These are phyloP conservation scores for Apiospora saccharicola DNA, from an alignment of 2,329 filamentous ascomycete species.

Conservation along the genomic window DNA sequence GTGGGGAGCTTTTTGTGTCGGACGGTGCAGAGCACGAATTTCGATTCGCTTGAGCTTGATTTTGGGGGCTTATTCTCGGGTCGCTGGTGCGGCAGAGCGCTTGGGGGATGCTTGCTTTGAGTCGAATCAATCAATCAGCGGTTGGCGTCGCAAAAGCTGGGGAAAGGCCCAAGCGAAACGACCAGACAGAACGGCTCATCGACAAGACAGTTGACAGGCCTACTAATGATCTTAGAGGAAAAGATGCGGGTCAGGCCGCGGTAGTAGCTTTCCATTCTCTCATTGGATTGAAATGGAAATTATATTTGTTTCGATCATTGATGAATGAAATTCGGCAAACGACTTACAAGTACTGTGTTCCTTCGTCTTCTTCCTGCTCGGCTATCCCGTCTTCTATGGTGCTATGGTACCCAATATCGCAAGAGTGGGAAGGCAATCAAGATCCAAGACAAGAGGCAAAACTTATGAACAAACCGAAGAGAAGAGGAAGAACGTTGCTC, in stretches of 20 bases:
- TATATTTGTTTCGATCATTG: neutral
- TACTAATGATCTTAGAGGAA: conserved; percentile 8
- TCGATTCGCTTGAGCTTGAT: conserved; percentile 18
- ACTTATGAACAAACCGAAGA: neutral
- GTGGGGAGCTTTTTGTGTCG: conserved; percentile 2
- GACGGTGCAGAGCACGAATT: neutral
- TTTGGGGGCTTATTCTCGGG: conserved; percentile 3
- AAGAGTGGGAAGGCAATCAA: neutral
- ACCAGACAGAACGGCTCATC: conserved; percentile 19
- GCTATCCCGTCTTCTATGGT: conserved; percentile 10
- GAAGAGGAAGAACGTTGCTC: neutral
- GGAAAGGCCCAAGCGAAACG: conserved; percentile 7
- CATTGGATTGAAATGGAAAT: conserved; percentile 20
- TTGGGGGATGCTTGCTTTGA: conserved; percentile 12
- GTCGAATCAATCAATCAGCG: conserved; percentile 2
- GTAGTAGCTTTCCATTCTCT: conserved; percentile 11
- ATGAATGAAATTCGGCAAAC: neutral
- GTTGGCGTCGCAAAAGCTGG: conserved; percentile 15
- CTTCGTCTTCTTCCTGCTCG: neutral
- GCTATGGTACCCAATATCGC: neutral
- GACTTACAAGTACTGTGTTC: conserved; percentile 20
- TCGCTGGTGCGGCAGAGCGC: neutral
- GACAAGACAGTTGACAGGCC: neutral
- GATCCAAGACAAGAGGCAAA: neutral
- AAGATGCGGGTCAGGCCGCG: conserved; percentile 17